These are phyloP conservation scores for Plasmodium vinckei DNA, from an alignment of 169 alveolate species.

Conservation along the genomic window DNA sequence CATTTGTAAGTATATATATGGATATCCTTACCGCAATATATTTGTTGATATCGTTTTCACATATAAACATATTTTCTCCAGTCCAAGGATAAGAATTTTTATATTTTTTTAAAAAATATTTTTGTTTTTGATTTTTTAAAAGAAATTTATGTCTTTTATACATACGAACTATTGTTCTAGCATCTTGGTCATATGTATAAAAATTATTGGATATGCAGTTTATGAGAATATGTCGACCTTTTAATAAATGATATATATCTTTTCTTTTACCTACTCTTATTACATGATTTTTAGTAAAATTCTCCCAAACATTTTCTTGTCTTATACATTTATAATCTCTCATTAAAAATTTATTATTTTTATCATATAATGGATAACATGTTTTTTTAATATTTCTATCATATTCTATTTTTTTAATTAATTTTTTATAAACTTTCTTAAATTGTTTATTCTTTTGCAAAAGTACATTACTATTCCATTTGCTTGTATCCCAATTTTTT, in stretches of 20 bases:
- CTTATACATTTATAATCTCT: slow-evolving; percentile 58
- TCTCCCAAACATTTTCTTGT: slow-evolving; percentile 39
- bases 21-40: slow-evolving; percentile 33
- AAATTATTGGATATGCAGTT: slow-evolving; percentile 33
- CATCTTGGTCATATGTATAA: slow-evolving; percentile 40
- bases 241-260: slow-evolving; percentile 2
- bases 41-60: slow-evolving; percentile 25
- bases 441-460: neutral
- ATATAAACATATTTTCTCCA: slow-evolving; percentile 41
- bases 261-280: slow-evolving; percentile 7
- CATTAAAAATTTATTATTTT: slow-evolving; percentile 34
- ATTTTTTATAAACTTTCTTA: slow-evolving; percentile 22
- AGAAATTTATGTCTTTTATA: slow-evolving; percentile 45
- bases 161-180: slow-evolving; percentile 24
- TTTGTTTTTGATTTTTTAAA: slow-evolving; percentile 25
- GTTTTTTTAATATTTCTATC: slow-evolving; percentile 14
- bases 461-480: neutral
- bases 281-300: slow-evolving; percentile 39
- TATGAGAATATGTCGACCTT: slow-evolving; percentile 21
- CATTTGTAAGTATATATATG: neutral
- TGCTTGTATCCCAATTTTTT: neutral
- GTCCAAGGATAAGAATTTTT: slow-evolving; percentile 64
- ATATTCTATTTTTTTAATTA: slow-evolving; percentile 49
- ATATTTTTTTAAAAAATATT: slow-evolving; percentile 24
- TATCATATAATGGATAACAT: slow-evolving; percentile 43